Evolutionary conservation across 177 flowering plant species (phyloP).

Genomic region (Vitis hybrid): DNA sequence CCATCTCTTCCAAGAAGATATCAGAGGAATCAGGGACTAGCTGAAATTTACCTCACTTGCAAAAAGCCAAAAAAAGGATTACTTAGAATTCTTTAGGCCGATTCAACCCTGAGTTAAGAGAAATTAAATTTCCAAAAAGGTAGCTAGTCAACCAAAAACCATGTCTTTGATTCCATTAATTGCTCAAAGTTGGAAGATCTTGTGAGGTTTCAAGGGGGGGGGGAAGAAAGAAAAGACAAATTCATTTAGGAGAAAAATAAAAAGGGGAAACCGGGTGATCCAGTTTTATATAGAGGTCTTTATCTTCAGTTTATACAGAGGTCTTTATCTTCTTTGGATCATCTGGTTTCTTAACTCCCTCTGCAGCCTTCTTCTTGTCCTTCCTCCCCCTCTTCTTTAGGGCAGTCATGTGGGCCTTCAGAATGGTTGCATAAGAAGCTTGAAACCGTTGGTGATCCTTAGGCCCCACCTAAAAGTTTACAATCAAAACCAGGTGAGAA

Average conservation of each 20-base stretch:
- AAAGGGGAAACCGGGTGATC: neutral
- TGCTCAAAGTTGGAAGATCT: neutral
- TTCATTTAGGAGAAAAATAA: neutral
- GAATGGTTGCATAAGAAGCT: slow-evolving; percentile 87
- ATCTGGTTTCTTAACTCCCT: slow-evolving; percentile 52
- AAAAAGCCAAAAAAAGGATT: no score
- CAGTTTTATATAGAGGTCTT: slow-evolving; percentile 17
- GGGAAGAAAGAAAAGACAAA: neutral
- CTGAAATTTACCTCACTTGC: no score
- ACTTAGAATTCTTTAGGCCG: no score
- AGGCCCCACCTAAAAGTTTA: slow-evolving; percentile 59
- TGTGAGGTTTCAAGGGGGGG: neutral
- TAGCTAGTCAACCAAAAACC: no score
- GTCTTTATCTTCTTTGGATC: slow-evolving; percentile 37
- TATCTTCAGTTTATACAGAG: slow-evolving; percentile 25
- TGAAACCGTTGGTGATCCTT: slow-evolving; percentile 94
- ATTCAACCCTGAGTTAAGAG: no score
- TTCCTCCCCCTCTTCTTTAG: slow-evolving; percentile 91
- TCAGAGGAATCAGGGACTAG: no score
- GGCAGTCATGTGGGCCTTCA: slow-evolving; percentile 94
- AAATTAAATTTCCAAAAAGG: no score
- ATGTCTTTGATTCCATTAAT: no score
- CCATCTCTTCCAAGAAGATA: no score
- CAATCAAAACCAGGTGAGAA: neutral
- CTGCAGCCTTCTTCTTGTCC: slow-evolving; percentile 75